These are phyloP conservation scores for Pugionium cornutum DNA, from an alignment of 345 rosid species.

Conservation along the genomic window DNA sequence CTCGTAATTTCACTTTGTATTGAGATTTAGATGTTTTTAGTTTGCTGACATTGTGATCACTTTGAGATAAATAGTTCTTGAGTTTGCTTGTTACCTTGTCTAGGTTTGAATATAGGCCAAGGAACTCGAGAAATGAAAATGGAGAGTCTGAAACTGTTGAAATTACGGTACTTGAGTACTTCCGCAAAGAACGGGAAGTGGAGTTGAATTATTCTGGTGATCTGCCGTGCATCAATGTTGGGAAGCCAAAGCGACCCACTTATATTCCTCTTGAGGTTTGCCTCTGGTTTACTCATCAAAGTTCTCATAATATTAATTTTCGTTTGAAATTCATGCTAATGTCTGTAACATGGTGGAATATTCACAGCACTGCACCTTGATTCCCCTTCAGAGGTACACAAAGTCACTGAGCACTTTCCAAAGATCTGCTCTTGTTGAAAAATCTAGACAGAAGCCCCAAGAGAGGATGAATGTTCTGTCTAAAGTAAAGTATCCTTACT, in stretches of 20 bases:
- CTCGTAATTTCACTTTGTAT: conserved; percentile 3
- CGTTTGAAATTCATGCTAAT: background rate
- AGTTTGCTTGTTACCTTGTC: conserved; percentile 20
- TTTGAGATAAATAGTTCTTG: background rate
- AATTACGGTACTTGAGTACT: conserved; percentile 75
- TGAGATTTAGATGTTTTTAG: background rate
- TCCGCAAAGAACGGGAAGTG: conserved; percentile 56
- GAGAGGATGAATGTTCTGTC: conserved; percentile 78
- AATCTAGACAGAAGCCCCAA: conserved; percentile 94
- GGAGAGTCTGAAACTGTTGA: conserved; percentile 55
- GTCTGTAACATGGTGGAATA: conserved; percentile 10
- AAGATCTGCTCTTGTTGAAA: conserved; percentile 84
- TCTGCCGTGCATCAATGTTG: conserved; percentile 72
- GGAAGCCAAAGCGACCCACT: conserved; percentile 74
- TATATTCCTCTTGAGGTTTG: conserved; percentile 60
- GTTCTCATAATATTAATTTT: background rate
- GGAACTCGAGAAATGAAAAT: conserved; percentile 38
- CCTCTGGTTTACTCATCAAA: background rate
- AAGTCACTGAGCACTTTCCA: conserved; percentile 68
- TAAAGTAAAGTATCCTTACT: conserved; percentile 47
- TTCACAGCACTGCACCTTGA: conserved; percentile 67
- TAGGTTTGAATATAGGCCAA: conserved; percentile 68
- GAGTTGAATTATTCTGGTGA: conserved; percentile 57
- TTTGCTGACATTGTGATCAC: conserved; percentile 9
- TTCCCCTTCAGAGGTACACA: conserved; percentile 93